Evolutionary conservation across 805 yeast species (phyloP), one percentile per base, ranked within the genome.

Genomic region (Zygosaccharomyces gambellarensis): DNA sequence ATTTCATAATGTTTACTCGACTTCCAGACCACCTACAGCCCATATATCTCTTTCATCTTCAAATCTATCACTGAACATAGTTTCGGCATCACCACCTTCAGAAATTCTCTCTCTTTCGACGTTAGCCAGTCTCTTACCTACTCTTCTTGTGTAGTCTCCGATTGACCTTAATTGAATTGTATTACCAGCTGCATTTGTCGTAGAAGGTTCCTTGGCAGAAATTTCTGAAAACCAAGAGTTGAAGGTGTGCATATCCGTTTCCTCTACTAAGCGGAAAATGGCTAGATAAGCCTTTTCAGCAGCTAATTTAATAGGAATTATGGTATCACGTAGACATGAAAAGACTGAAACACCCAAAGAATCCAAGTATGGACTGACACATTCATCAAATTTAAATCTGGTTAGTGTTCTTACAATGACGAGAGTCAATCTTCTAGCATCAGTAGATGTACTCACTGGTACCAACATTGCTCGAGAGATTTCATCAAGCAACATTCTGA

Each of bases 261-360:
- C 96, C 25, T 84, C 87, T 29, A 87, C 83, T 58, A 92, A 71
- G 43, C 78, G 74, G 68, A 90, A 85, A 14, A 89, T 63, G 1
- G 87, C 80, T 56, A 90, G 65, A 65, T 78, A 90, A 0, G 95
- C 90, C 71, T 88, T 88, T 66, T 92, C 99, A 6, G 96, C 96
- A 1, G 97, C 97, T 53, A 92, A 75, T 61, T 90, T 90, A 57
- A 92, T 83, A 4, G 99, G 97, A 61, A 92, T 88, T 43, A 87
- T 74, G n/a, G 83, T 76, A 61, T 90, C 97, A 56, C 99, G 77
- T 36, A 92, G 84, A 64, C 94, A 83, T 0, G 84, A 72, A 65
- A 92, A 92, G 2, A 90, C 82, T 10, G 87, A 74, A 11, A 94
- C 88, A 3, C 78, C 87, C 45, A 92, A 59, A 0, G 68, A 53